These are phyloP conservation scores for Exophiala alcalophila DNA, from an alignment of 2,329 filamentous ascomycete genomes.

Conservation along the genomic window DNA sequence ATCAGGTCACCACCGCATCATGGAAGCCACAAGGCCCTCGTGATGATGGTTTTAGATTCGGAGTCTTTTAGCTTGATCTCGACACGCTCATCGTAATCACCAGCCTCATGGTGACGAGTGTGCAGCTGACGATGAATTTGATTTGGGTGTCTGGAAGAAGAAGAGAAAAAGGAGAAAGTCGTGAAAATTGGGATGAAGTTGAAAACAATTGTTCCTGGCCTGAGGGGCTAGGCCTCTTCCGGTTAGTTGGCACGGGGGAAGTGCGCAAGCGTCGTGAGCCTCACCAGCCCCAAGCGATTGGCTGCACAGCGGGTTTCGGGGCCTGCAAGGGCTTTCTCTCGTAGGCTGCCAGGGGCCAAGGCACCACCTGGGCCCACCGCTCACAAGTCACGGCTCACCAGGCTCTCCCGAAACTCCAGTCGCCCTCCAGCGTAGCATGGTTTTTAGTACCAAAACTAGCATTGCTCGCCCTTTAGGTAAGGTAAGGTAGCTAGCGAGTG, in stretches of 20 bases:
- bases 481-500: too few species aligned
- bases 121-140: conserved; percentile 71
- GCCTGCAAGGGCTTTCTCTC: too few species aligned
- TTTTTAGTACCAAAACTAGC: too few species aligned
- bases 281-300: conserved; percentile 12
- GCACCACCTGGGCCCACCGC: too few species aligned
- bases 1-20: conserved; percentile 67
- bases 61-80: conserved; percentile 55
- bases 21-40: conserved; percentile 63
- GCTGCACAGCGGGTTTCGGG: conserved; percentile 6
- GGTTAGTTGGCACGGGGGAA: conserved; percentile 10
- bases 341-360: too few species aligned
- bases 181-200: conserved; percentile 9
- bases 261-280: conserved; percentile 9
- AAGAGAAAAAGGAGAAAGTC: conserved; percentile 41
- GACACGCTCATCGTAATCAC: conserved; percentile 70
- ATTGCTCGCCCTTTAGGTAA: too few species aligned
- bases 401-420: too few species aligned
- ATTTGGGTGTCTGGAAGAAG: conserved; percentile 63
- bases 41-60: conserved; percentile 81
- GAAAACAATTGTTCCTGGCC: conserved; percentile 4
- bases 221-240: conserved; percentile 2
- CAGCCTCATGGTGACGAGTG: conserved; percentile 54
- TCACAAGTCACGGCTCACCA: too few species aligned
- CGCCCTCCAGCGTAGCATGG: too few species aligned